A percentile compares a stretch with the other conserved stretches of the same genome.
Evolutionary conservation across 139 green algal genomes (phyloP).

Genomic region (Chlorella sp.): DNA sequence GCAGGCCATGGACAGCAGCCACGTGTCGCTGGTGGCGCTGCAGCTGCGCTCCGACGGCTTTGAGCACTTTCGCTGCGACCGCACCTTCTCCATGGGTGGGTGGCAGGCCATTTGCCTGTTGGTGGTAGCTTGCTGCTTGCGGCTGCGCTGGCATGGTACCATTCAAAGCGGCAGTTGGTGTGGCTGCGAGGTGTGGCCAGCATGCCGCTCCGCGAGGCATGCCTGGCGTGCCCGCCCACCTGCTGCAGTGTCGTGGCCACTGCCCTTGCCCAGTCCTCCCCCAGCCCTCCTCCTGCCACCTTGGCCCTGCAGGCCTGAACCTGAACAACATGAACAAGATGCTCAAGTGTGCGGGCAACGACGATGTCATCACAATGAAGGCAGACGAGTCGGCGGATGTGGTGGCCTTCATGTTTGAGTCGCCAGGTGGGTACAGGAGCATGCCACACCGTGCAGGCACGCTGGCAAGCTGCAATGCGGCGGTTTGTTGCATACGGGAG

Average conservation of each 20-base stretch:
- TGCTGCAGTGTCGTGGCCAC: too few species aligned
- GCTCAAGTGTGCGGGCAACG: conserved; percentile 95
- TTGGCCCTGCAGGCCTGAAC: conserved; percentile 69
- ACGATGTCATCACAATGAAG: conserved; percentile 97
- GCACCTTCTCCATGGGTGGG: conserved; percentile 80
- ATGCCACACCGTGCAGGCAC: too few species aligned
- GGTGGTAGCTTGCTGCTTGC: too few species aligned
- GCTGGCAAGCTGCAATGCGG: too few species aligned
- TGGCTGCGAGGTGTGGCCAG: too few species aligned
- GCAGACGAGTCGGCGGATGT: conserved; percentile 90
- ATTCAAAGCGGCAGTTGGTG: too few species aligned
- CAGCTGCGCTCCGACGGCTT: conserved; percentile 91
- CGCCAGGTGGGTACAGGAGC: not conserved
- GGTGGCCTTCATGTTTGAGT: conserved; percentile 96
- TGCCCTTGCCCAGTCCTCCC: too few species aligned
- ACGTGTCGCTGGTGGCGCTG: conserved; percentile 93
- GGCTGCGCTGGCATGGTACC: too few species aligned
- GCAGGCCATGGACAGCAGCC: conserved; percentile 94
- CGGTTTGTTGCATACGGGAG: too few species aligned
- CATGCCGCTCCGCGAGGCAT: too few species aligned
- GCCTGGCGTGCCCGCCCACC: not conserved
- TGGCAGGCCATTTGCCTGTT: too few species aligned
- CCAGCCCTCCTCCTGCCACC: too few species aligned
- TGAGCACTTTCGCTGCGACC: conserved; percentile 96
- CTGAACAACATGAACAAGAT: conserved; percentile 96